Base-by-base conservation (phyloP, 305 asterid genomes). In the Stenogyne calaminthoides region DNA sequence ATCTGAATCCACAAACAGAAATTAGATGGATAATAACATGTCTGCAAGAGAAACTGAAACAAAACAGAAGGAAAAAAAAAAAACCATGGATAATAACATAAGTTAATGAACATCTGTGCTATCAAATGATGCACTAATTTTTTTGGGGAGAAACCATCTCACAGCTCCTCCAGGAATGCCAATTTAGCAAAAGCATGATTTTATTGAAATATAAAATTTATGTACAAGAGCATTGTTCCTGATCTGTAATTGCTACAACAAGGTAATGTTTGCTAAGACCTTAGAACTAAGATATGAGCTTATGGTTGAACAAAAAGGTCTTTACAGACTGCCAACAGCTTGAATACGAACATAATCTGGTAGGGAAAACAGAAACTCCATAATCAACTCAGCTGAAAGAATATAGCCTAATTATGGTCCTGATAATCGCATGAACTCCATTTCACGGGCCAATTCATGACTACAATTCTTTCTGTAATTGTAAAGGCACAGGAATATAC, bases 211-310 rank as follows among this genome's bases (percentile, higher is more conserved):
- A 76, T 77, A 83, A 86, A 79, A 82, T 83, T 52, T 93, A 89
- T 93, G 88, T 93, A 93, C 98, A 89, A 77, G 78, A 82, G 86
- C 77, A 75, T 64, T 80, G 83, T 81, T 80, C 86, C 84, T 79
- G 83, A 81, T 84, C 88, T 86, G 84, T 86, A 87, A 79, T 80
- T 82, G 82, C 92, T 89, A 91, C 83, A 85, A 84, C 70, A 83
- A 81, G 80, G 74, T 77, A 78, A 85, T 79, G 80, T 82, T 74
- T 68, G 51, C 86, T 89, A 84, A 73, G 85, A 79, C 81, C 84
- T 78, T 78, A 78, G 69, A 83, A 80, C 95, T 85, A 85, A 80
- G 75, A 77, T 77, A 76, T 81, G 83, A 75, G 75, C 83, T 83
- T 82, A 72, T 77, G 83, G 82, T 80, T 70, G 76, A 80, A 86